Conservation (phyloP, 306 rosid species). For the Prunus mongolica region DNA sequence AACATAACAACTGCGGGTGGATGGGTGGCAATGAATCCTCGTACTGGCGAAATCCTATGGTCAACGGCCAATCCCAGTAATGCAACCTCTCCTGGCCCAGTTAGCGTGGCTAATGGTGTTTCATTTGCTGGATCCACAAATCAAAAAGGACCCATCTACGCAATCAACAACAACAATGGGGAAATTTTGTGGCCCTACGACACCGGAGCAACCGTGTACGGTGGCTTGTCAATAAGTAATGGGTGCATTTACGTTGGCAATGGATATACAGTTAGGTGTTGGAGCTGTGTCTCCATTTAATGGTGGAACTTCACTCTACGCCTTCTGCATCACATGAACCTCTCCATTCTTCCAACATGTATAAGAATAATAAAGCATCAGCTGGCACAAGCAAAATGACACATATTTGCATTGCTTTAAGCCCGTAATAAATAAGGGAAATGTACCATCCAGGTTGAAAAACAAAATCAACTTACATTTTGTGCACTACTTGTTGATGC, state of each 20-base stretch:
- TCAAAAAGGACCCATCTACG: conserved; percentile 31
- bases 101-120: background rate
- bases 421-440: no score
- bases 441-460: no score
- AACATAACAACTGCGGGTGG: conserved; percentile 9
- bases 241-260: conserved; percentile 36
- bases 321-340: background rate
- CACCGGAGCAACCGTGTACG: conserved; percentile 29
- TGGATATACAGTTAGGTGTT: background rate
- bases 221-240: conserved; percentile 44
- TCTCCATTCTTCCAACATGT: no score
- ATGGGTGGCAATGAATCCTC: conserved; percentile 22
- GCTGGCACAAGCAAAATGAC: no score
- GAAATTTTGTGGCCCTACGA: conserved; percentile 30
- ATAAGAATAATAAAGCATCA: no score
- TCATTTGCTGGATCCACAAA: conserved; percentile 35
- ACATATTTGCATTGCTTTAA: no score
- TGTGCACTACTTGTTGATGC: no score
- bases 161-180: conserved; percentile 21
- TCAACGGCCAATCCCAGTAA: conserved; percentile 27
- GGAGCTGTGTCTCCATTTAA: background rate
- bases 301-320: conserved; percentile 3
- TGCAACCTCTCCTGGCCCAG: conserved; percentile 24
- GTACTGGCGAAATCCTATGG: conserved; percentile 37
- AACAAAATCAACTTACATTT: no score